Evolutionary conservation across 345 rosid genomes (phyloP).

Genomic region (Aquilaria malaccensis): DNA sequence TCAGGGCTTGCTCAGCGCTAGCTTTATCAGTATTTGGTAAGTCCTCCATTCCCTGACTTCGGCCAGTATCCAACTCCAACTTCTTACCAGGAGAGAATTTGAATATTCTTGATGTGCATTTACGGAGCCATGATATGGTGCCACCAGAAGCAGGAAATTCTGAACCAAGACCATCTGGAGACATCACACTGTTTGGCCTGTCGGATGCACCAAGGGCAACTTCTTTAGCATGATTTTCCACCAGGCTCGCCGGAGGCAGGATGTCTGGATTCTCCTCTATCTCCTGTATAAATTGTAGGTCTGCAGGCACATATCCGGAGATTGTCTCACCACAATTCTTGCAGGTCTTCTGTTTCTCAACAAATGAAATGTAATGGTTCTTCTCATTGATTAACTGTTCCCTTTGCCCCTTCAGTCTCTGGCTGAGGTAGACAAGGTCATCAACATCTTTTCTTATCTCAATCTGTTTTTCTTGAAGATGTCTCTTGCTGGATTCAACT

Average conservation of each 20-base stretch:
- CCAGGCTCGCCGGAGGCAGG: constrained; percentile 31
- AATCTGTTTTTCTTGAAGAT: constrained; percentile 65
- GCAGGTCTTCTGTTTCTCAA: constrained; percentile 59
- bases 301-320: constrained; percentile 60
- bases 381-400: constrained; percentile 69
- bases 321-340: constrained; percentile 54
- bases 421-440: constrained; percentile 61
- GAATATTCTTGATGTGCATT: constrained; percentile 72
- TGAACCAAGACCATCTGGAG: constrained; percentile 32
- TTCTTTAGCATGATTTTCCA: constrained; percentile 23
- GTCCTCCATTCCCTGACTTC: constrained; percentile 23
- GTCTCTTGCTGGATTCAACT: constrained; percentile 47
- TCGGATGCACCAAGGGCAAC: constrained; percentile 16
- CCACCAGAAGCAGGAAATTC: constrained; percentile 44
- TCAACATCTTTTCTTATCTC: constrained; percentile 75
- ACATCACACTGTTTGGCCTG: constrained; percentile 21
- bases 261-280: constrained; percentile 40
- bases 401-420: constrained; percentile 63
- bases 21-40: constrained; percentile 20
- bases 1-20: constrained; percentile 32
- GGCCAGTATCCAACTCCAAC: constrained; percentile 29
- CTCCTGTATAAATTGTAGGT: constrained; percentile 38
- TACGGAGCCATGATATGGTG: constrained; percentile 58
- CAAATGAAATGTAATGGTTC: constrained; percentile 57
- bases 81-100: constrained; percentile 59